These are phyloP conservation scores for Drosera capensis DNA, from an alignment of 148 eudicot genomes.

Conservation along the genomic window DNA sequence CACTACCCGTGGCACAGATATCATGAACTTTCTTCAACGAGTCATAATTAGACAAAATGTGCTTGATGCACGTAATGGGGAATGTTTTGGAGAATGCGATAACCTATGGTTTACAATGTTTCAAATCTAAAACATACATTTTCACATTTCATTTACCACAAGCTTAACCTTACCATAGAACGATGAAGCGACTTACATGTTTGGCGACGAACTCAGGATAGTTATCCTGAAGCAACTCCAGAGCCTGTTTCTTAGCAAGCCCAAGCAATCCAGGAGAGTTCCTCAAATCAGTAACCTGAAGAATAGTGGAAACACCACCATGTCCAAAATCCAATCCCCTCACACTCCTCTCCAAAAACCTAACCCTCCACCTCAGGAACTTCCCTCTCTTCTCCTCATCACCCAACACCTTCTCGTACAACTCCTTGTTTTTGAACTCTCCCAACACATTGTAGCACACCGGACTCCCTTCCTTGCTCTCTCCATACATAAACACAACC, in stretches of 20 bases:
- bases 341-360: conserved; percentile 44
- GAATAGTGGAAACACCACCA: conserved; percentile 39
- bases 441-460: conserved; percentile 60
- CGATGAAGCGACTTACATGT: too few species aligned
- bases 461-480: conserved; percentile 44
- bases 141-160: too few species aligned
- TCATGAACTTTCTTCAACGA: too few species aligned
- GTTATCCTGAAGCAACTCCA: conserved; percentile 54
- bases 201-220: conserved; percentile 77
- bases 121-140: too few species aligned
- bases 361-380: conserved; percentile 43
- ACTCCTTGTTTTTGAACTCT: conserved; percentile 46
- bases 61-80: too few species aligned
- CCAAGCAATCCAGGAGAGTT: conserved; percentile 56
- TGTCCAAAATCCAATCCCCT: conserved; percentile 60
- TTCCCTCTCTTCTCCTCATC: conserved; percentile 55
- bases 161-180: too few species aligned
- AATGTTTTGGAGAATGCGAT: too few species aligned
- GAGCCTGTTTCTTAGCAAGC: conserved; percentile 22
- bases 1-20: too few species aligned
- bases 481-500: conserved; percentile 49
- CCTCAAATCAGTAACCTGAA: conserved; percentile 56
- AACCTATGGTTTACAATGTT: too few species aligned
- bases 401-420: conserved; percentile 41
- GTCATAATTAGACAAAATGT: too few species aligned